These are phyloP conservation scores for Colletotrichum lupini DNA, from an alignment of 2,329 filamentous ascomycete genomes.

Conservation along the genomic window DNA sequence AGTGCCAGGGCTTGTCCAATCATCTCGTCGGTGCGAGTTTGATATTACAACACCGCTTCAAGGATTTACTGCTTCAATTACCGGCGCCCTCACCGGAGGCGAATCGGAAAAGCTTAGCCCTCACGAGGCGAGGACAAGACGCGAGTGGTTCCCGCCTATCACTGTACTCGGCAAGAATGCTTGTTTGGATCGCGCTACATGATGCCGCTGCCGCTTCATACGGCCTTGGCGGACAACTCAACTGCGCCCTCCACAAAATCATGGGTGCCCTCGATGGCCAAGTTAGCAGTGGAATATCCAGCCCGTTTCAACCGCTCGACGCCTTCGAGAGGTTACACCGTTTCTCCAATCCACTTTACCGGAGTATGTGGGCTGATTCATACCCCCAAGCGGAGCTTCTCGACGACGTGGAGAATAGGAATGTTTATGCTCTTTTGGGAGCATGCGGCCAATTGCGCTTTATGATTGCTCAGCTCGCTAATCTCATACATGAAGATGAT, in stretches of 20 bases:
- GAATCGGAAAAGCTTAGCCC: constrained; percentile 27
- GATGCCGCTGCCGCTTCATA: constrained; percentile 45
- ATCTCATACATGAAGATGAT: constrained; percentile 36
- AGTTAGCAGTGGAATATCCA: neutral
- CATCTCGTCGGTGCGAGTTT: constrained; percentile 47
- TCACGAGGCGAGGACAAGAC: constrained; percentile 11
- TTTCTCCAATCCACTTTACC: constrained; percentile 47
- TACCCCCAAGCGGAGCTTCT: constrained; percentile 48
- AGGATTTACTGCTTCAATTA: constrained; percentile 26
- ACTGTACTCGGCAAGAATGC: constrained; percentile 46
- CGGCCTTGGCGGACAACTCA: constrained; percentile 47
- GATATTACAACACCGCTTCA: constrained; percentile 43
- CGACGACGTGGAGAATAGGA: constrained; percentile 49
- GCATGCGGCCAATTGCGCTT: constrained; percentile 45
- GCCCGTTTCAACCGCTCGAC: constrained; percentile 30
- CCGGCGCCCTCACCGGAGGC: constrained; percentile 24
- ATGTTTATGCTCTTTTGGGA: constrained; percentile 44
- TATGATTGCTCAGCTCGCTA: constrained; percentile 44
- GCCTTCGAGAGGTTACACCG: constrained; percentile 44
- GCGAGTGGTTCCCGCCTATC: constrained; percentile 38
- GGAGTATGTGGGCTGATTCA: constrained; percentile 45
- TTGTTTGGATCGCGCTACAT: constrained; percentile 46
- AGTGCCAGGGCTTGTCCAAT: constrained; percentile 43
- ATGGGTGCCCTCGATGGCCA: constrained; percentile 16
- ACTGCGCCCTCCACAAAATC: constrained; percentile 40